phyloP scores from a whole-genome alignment of 768 basidiomycete species.

The Cubamyces lactineus region DNA sequence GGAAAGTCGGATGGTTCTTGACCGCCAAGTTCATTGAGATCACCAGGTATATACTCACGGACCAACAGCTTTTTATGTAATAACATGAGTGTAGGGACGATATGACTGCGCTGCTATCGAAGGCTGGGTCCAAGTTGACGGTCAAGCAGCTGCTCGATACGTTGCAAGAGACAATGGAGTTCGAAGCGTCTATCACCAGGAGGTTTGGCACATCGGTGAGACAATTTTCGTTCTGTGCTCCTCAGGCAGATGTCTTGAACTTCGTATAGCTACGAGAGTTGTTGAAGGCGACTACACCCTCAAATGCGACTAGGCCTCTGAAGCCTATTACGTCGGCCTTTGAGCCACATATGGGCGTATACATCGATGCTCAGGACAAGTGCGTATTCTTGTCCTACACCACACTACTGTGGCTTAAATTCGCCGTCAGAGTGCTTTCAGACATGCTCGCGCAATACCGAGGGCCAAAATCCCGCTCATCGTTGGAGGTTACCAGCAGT shows the following conservation, averaged over 20 bases:
- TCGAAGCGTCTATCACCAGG: constrained; percentile 79
- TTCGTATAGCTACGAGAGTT: constrained; percentile 63
- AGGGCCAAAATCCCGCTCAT: constrained; percentile 60
- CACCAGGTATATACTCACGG: constrained; percentile 62
- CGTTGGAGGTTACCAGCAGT: constrained; percentile 57
- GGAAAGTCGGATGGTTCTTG: constrained; percentile 85
- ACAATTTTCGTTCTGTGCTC: background rate
- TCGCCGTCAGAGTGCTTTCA: constrained; percentile 64
- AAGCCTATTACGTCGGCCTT: constrained; percentile 87
- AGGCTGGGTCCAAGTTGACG: constrained; percentile 69
- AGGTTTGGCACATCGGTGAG: constrained; percentile 80
- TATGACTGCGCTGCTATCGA: constrained; percentile 77
- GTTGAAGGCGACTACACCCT: constrained; percentile 52
- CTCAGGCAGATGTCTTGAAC: background rate
- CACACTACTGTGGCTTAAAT: background rate
- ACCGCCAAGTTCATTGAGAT: constrained; percentile 88
- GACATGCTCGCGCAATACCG: constrained; percentile 92
- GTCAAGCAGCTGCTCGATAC: constrained; percentile 85
- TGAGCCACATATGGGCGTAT: constrained; percentile 89
- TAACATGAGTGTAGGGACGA: constrained; percentile 64
- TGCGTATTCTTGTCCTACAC: constrained; percentile 38
- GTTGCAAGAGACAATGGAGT: constrained; percentile 84
- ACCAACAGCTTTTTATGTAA: background rate
- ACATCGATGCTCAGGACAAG: constrained; percentile 97
- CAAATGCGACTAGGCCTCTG: constrained; percentile 51